These are phyloP conservation scores for Cadophora gregata DNA, from an alignment of 2,329 filamentous ascomycete genomes.

Conservation along the genomic window DNA sequence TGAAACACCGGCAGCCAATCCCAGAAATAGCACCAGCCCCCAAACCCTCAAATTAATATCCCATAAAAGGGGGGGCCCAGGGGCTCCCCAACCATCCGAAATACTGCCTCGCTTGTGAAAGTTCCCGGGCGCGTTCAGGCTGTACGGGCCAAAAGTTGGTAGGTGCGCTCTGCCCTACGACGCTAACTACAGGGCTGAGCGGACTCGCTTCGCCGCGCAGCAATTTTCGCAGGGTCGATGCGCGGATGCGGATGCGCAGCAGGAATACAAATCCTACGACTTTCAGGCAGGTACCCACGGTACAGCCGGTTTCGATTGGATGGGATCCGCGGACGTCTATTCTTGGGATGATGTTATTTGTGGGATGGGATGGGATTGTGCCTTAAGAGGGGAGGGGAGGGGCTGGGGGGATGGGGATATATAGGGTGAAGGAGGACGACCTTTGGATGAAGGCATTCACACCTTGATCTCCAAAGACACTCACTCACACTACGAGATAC, in stretches of 20 bases:
- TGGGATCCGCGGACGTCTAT: background rate
- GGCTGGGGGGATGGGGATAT: background rate
- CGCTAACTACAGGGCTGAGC: constrained; percentile 16
- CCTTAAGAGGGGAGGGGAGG: background rate
- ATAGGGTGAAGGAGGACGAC: background rate
- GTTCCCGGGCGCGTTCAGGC: background rate
- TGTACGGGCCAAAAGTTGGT: background rate
- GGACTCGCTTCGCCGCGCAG: background rate
- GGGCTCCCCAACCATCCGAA: background rate
- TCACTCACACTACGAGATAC: too few relatives aligned
- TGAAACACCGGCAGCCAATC: constrained; percentile 7
- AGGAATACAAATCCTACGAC: background rate
- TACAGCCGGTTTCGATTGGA: background rate
- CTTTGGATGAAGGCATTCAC: background rate
- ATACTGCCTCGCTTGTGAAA: constrained; percentile 2
- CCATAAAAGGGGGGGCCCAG: background rate
- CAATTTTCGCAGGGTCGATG: background rate
- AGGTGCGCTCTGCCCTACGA: background rate
- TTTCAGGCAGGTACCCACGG: background rate
- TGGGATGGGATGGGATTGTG: constrained; percentile 3
- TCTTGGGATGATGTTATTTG: constrained; percentile 1
- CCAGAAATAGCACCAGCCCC: constrained; percentile 7
- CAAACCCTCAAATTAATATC: background rate
- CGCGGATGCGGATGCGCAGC: constrained; percentile 3
- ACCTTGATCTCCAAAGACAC: background rate